A percentile compares a stretch with the other conserved stretches of the same genome.
These are phyloP conservation scores for Bolboschoenoplectus hybrid DNA, from an alignment of 202 grass and related monocot genomes.

Conservation along the genomic window DNA sequence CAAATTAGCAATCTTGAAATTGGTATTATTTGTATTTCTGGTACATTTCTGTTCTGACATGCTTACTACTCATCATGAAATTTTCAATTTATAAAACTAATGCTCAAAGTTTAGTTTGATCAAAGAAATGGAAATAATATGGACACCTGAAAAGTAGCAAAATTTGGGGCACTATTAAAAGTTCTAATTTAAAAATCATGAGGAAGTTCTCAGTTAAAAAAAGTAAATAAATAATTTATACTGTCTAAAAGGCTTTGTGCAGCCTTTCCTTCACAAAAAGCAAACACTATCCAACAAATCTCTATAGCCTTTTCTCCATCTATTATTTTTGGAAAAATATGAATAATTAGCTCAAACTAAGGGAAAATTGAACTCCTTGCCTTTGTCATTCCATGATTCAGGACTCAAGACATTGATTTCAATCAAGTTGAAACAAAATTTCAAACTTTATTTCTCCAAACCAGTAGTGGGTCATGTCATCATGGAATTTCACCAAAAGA, in stretches of 20 bases:
- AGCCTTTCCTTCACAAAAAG: constrained; percentile 36
- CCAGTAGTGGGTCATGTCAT: constrained; percentile 36
- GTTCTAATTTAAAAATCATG: constrained; percentile 13
- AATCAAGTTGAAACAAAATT: constrained; percentile 40
- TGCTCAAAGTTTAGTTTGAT: constrained; percentile 5
- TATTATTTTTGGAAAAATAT: constrained; percentile 14
- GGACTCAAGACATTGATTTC: not conserved
- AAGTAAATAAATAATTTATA: constrained; percentile 24
- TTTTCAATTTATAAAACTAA: not conserved
- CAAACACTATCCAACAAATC: constrained; percentile 22
- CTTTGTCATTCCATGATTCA: constrained; percentile 2
- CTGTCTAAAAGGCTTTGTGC: not conserved
- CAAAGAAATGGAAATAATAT: constrained; percentile 12
- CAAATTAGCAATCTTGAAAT: not conserved
- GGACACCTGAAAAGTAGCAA: not conserved
- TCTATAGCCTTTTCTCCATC: constrained; percentile 5
- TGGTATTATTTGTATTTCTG: constrained; percentile 10
- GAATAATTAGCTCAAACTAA: constrained; percentile 8
- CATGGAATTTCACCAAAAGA: constrained; percentile 31
- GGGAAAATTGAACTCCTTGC: not conserved
- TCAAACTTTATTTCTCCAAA: constrained; percentile 40
- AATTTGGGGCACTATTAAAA: not conserved
- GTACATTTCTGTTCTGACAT: not conserved
- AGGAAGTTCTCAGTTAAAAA: not conserved
- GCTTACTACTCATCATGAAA: constrained; percentile 11